Conservation (phyloP, 2,329 filamentous ascomycete species). For the Exophiala calicioides region DNA sequence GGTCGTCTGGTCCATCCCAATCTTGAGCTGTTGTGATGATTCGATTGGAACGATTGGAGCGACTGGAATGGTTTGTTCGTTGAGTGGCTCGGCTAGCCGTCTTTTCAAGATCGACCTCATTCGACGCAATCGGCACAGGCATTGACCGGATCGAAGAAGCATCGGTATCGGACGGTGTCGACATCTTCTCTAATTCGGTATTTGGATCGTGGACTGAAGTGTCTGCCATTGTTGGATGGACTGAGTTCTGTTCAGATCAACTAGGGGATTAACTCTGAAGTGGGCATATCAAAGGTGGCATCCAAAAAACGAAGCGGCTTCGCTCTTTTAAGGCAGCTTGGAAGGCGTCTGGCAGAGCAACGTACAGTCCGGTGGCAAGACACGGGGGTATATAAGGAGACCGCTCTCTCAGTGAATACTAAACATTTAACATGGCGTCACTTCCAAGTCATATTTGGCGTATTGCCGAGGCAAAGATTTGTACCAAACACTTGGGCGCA, state of each 20-base stretch:
- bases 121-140: constrained; percentile 7
- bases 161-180: constrained; percentile 6
- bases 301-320: too few relatives aligned
- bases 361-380: too few relatives aligned
- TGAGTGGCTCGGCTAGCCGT: constrained; percentile 12
- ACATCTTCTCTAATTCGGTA: constrained; percentile 14
- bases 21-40: constrained; percentile 35
- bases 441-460: too few relatives aligned
- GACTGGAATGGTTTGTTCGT: constrained; percentile 12
- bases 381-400: too few relatives aligned
- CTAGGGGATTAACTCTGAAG: too few relatives aligned
- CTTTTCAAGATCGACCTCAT: constrained; percentile 24
- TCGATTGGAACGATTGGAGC: constrained; percentile 5
- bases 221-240: constrained; percentile 12
- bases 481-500: too few relatives aligned
- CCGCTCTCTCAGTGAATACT: too few relatives aligned
- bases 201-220: background rate
- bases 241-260: background rate
- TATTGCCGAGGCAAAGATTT: background rate
- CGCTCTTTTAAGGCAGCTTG: too few relatives aligned
- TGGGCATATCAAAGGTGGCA: too few relatives aligned
- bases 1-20: constrained; percentile 62
- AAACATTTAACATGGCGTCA: too few relatives aligned
- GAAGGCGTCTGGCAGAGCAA: too few relatives aligned
- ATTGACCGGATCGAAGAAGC: constrained; percentile 10